Evolutionary conservation across 805 yeast species (phyloP).

Genomic region (Candida jianshihensis): DNA sequence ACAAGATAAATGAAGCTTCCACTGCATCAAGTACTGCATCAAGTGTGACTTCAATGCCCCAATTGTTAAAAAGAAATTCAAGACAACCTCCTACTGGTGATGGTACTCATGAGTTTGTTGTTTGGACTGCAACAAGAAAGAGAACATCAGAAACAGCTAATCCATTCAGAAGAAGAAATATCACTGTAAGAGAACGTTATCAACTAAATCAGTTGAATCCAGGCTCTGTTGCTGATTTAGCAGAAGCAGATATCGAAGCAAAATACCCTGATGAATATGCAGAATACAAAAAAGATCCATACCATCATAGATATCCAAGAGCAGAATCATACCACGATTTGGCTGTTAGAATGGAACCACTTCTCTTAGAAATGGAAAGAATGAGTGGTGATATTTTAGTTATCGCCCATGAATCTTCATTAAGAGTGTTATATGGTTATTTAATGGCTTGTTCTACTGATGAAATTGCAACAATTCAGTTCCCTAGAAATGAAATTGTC

Average conservation of each 20-base stretch:
- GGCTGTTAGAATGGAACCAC: conserved; percentile 89
- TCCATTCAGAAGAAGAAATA: conserved; percentile 55
- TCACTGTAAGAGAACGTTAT: conserved; percentile 65
- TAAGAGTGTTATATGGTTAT: conserved; percentile 88
- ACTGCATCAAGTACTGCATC: conserved; percentile 7
- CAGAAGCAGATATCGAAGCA: conserved; percentile 49
- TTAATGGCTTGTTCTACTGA: conserved; percentile 84
- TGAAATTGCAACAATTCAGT: conserved; percentile 76
- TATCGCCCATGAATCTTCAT: conserved; percentile 87
- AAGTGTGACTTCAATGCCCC: conserved; percentile 9
- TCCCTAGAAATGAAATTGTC: conserved; percentile 77
- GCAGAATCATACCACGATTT: conserved; percentile 95
- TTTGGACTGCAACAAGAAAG: conserved; percentile 93
- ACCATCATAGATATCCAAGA: conserved; percentile 86
- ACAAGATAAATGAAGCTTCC: conserved; percentile 13
- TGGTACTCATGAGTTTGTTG: conserved; percentile 57
- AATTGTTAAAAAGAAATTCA: conserved; percentile 15
- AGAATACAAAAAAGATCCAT: conserved; percentile 69
- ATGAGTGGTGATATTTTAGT: conserved; percentile 81
- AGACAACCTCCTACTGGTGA: conserved; percentile 41
- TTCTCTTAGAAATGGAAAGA: conserved; percentile 89
- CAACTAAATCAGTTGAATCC: conserved; percentile 87
- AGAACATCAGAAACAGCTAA: conserved; percentile 78
- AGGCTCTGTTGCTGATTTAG: conserved; percentile 72
- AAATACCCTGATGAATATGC: conserved; percentile 65